phyloP scores from a whole-genome alignment of 2,329 filamentous ascomycete genomes.

The Aspergillus piperis region DNA sequence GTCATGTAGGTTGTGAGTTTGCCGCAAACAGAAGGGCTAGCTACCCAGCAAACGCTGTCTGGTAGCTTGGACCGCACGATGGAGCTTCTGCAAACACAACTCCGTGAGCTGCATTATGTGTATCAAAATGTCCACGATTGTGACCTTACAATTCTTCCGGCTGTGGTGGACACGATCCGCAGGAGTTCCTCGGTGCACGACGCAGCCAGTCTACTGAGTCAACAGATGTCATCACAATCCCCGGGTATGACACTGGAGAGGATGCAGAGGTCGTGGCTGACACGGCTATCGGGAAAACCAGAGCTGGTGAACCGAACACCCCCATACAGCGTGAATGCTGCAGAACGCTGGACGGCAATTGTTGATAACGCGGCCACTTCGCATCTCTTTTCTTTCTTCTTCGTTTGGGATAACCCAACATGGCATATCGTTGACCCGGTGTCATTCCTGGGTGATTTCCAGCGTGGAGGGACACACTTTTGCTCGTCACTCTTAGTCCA shows the following conservation, averaged over 20 bases:
- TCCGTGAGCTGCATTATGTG: not conserved
- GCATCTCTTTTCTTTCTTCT: slow-evolving; percentile 4
- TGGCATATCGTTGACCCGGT: not conserved
- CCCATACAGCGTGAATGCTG: not conserved
- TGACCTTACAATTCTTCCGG: not conserved
- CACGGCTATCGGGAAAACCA: not conserved
- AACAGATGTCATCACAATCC: not conserved
- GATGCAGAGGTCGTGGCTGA: slow-evolving; percentile 4
- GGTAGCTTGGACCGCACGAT: not conserved
- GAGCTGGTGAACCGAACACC: slow-evolving; percentile 2
- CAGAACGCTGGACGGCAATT: not conserved
- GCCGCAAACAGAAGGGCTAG: not conserved
- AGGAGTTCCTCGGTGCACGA: slow-evolving; percentile 1
- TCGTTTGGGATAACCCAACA: slow-evolving; percentile 8
- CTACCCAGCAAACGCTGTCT: not conserved
- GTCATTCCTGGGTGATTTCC: slow-evolving; percentile 3
- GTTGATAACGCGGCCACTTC: not conserved
- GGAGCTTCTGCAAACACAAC: not conserved
- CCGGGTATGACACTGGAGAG: slow-evolving; percentile 1
- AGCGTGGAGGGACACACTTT: not conserved
- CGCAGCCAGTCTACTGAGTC: not conserved
- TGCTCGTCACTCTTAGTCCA: slow-evolving; percentile 5
- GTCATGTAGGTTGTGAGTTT: not conserved
- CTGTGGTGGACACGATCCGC: slow-evolving; percentile 6
- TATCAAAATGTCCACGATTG: slow-evolving; percentile 4